A percentile compares a stretch with the other conserved stretches of the same genome.
These are phyloP conservation scores for Chrysosporium keratinophilum DNA, from an alignment of 2,329 filamentous ascomycete genomes.

Conservation along the genomic window DNA sequence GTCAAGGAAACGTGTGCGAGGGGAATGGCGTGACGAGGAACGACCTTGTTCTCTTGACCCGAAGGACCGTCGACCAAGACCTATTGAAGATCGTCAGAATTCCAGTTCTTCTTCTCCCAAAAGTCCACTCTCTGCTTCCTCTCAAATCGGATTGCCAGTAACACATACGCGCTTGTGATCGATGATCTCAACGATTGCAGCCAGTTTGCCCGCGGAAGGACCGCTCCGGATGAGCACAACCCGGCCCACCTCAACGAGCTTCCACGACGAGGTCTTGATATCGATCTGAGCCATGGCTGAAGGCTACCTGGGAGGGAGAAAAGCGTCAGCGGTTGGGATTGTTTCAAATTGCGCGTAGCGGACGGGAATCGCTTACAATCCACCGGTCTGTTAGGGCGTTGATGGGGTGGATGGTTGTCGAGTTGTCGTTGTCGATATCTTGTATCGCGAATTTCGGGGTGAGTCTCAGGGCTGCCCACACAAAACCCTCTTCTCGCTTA, in stretches of 20 bases:
- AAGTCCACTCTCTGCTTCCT: neutral
- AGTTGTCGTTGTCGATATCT: slow-evolving; percentile 18
- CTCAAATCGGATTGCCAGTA: neutral
- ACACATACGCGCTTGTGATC: slow-evolving; percentile 98
- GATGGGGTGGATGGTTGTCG: slow-evolving; percentile 15
- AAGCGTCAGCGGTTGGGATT: slow-evolving; percentile 8
- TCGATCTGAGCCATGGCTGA: slow-evolving; percentile 71
- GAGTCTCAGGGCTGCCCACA: slow-evolving; percentile 14
- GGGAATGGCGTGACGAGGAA: slow-evolving; percentile 76
- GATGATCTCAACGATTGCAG: slow-evolving; percentile 96
- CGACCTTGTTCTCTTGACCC: slow-evolving; percentile 63
- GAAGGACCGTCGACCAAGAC: slow-evolving; percentile 93
- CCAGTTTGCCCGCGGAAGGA: slow-evolving; percentile 73
- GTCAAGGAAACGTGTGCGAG: slow-evolving; percentile 81
- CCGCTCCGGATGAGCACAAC: slow-evolving; percentile 84
- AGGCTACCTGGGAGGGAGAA: slow-evolving; percentile 42
- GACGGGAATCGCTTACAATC: slow-evolving; percentile 16
- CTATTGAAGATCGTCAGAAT: slow-evolving; percentile 40
- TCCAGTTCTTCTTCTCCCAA: slow-evolving; percentile 12
- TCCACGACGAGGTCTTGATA: slow-evolving; percentile 76
- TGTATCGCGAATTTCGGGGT: slow-evolving; percentile 19
- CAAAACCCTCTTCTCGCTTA: slow-evolving; percentile 19
- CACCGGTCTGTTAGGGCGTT: slow-evolving; percentile 17
- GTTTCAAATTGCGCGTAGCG: neutral
- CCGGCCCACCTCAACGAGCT: slow-evolving; percentile 96